Evolutionary conservation across 495 filamentous ascomycete species (phyloP), one percentile per base, ranked within the genome.

Genomic region (Neurospora africana): DNA sequence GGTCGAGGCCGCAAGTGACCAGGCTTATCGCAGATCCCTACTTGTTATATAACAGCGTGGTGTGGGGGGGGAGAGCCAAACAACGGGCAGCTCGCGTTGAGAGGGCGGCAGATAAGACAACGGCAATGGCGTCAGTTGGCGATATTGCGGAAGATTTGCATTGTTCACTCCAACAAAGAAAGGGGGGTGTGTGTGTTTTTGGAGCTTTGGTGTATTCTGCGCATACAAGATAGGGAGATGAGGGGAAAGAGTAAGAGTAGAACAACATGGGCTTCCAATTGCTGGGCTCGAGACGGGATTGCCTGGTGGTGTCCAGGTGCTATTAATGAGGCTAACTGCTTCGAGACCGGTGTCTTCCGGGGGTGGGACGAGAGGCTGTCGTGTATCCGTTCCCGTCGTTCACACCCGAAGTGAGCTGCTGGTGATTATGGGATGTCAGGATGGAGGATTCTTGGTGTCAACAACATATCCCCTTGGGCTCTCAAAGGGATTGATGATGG

Each of bases 21-120:
- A 80, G 80, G 78, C 81, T 83, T 83, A 83, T 83, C 81, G 78
- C 72, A 69, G 74, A 82, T 78, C 79, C 80, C 78, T 78, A 77
- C 71, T 76, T 73, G 78, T 79, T 73, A 80, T 79, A 79, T 80
- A 78, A 80, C 76, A 74, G 69, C 40, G 70, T 61, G 58, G 69
- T 71, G 69, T 33, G 43, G 53, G 23, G 39, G n/a, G n/a, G 36
- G 6, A 72, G 21, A 58, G 36, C 53, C 58, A 36, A 33, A 41
- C 37, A 9, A 41, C 40, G 37, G 61, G 58, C 67, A 37, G 36
- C 39, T 33, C 33, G n/a, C 27, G 70, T 21, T 37, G 30, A 21
- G 58, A 68, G 17, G 35, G 72, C 69, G 58, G 70, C 73, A 69
- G 70, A 75, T 74, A 75, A 75, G 72, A 74, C 70, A 72, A 70